A percentile compares a stretch with the other conserved stretches of the same genome.
phyloP scores from a whole-genome alignment of 2,329 filamentous ascomycete species.

The Metarhizium anisopliae region DNA sequence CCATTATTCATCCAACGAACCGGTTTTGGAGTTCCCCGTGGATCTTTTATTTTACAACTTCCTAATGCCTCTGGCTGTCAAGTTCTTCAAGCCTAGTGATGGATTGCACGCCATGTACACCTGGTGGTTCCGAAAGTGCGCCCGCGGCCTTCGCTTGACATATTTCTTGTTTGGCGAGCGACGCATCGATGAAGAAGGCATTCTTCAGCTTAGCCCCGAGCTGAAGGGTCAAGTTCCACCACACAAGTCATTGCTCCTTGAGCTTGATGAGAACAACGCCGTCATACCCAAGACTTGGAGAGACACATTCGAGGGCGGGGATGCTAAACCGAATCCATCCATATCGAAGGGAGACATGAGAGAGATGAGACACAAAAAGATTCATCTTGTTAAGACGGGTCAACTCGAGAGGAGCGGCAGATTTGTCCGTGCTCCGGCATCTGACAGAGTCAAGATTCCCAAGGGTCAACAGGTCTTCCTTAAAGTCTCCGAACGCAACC shows the following conservation, averaged over 20 bases:
- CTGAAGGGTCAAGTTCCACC: slow-evolving; percentile 23
- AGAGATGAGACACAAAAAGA: slow-evolving; percentile 30
- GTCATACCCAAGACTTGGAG: slow-evolving; percentile 50
- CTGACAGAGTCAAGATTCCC: slow-evolving; percentile 88
- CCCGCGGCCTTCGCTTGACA: slow-evolving; percentile 68
- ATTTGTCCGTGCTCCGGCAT: slow-evolving; percentile 88
- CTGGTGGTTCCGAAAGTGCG: slow-evolving; percentile 94
- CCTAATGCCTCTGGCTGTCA: slow-evolving; percentile 79
- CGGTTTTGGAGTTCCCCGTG: slow-evolving; percentile 86
- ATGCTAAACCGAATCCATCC: slow-evolving; percentile 30
- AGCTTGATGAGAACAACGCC: slow-evolving; percentile 29
- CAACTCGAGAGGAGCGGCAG: slow-evolving; percentile 62
- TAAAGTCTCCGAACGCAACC: slow-evolving; percentile 55
- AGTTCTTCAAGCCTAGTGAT: slow-evolving; percentile 76
- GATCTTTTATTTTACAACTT: slow-evolving; percentile 97
- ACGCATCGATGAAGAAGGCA: slow-evolving; percentile 71
- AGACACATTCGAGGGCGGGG: slow-evolving; percentile 41
- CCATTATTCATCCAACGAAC: slow-evolving; percentile 87
- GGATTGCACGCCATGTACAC: slow-evolving; percentile 77
- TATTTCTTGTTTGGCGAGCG: slow-evolving; percentile 90
- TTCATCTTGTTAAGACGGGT: slow-evolving; percentile 33
- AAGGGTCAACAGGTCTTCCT: slow-evolving; percentile 78
- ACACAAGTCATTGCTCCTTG: slow-evolving; percentile 37
- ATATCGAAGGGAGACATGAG: slow-evolving; percentile 28
- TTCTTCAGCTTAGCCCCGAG: slow-evolving; percentile 36